A percentile compares a stretch with the other conserved stretches of the same genome.
These are phyloP conservation scores for Guyanaporus albipodus DNA, from an alignment of 768 basidiomycete species.

Conservation along the genomic window DNA sequence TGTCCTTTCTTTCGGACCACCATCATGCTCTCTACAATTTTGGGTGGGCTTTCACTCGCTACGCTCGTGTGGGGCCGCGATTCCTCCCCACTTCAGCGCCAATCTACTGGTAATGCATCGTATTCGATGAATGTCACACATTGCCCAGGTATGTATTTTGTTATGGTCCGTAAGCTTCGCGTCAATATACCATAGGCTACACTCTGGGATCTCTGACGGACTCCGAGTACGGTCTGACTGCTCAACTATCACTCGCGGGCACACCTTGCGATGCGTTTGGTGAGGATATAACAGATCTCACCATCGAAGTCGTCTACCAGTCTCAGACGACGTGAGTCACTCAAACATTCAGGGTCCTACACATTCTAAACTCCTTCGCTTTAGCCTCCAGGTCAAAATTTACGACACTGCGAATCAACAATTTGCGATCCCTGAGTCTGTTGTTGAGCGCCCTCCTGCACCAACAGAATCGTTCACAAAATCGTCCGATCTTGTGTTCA, in stretches of 20 bases:
- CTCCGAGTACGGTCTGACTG: slow-evolving; percentile 47
- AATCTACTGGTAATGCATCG: neutral
- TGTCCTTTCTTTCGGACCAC: no score
- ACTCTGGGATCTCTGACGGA: slow-evolving; percentile 41
- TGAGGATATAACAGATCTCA: slow-evolving; percentile 51
- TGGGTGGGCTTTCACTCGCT: slow-evolving; percentile 7
- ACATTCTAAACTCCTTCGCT: neutral
- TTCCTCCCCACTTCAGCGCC: slow-evolving; percentile 9
- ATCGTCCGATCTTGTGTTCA: slow-evolving; percentile 64
- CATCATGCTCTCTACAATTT: slow-evolving; percentile 1
- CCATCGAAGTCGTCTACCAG: slow-evolving; percentile 67
- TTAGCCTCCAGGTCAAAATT: slow-evolving; percentile 65
- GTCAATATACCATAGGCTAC: slow-evolving; percentile 44
- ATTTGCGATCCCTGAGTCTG: slow-evolving; percentile 59
- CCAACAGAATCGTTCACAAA: slow-evolving; percentile 34
- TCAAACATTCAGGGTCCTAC: neutral
- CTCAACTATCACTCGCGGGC: slow-evolving; percentile 51
- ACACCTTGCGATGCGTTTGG: slow-evolving; percentile 64
- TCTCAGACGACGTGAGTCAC: slow-evolving; percentile 42
- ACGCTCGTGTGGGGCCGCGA: neutral
- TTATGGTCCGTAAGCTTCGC: neutral
- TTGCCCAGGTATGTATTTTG: slow-evolving; percentile 28
- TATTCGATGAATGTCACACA: slow-evolving; percentile 29
- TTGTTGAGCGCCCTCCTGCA: slow-evolving; percentile 41
- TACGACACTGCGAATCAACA: slow-evolving; percentile 58